Percentiles rank a stretch among this genome's conserved stretches.
Evolutionary conservation across 257 asterid species (phyloP).

Genomic region (Rubia yunnanensis): DNA sequence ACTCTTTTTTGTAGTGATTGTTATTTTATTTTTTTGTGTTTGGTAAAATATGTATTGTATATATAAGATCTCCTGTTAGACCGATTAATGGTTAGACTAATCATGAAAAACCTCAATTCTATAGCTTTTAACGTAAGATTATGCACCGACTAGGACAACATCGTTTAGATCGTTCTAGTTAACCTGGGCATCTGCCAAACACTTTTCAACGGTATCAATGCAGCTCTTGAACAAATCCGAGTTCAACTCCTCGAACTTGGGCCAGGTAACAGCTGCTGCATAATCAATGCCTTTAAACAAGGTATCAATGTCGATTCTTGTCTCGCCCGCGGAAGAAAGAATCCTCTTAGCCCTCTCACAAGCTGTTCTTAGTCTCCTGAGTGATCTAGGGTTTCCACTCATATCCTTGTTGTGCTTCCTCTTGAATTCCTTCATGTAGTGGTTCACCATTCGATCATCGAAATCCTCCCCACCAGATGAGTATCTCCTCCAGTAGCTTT

Average conservation of each 20-base stretch:
- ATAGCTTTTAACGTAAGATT: background rate
- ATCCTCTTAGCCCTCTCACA: conserved; percentile 6
- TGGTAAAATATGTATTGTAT: too few species aligned
- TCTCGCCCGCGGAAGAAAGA: background rate
- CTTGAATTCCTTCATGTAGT: background rate
- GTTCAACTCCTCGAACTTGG: background rate
- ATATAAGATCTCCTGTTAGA: too few species aligned
- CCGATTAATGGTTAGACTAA: background rate
- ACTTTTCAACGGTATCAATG: background rate
- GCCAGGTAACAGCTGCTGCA: background rate
- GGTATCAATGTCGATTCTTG: background rate
- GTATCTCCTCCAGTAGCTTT: background rate
- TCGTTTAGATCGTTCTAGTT: background rate
- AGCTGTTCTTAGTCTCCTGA: conserved; percentile 1
- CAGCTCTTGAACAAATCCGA: background rate
- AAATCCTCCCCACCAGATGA: conserved; percentile 7
- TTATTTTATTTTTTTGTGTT: too few species aligned
- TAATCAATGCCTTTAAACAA: background rate
- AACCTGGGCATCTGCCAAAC: background rate
- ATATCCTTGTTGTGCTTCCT: conserved; percentile 2
- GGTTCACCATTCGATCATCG: conserved; percentile 1
- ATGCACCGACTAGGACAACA: background rate
- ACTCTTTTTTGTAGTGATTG: too few species aligned
- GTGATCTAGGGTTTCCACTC: background rate
- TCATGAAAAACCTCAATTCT: too few species aligned